Conservation (phyloP, 2,329 filamentous ascomycete genomes). For the Emmonsiellopsis sp. region DNA sequence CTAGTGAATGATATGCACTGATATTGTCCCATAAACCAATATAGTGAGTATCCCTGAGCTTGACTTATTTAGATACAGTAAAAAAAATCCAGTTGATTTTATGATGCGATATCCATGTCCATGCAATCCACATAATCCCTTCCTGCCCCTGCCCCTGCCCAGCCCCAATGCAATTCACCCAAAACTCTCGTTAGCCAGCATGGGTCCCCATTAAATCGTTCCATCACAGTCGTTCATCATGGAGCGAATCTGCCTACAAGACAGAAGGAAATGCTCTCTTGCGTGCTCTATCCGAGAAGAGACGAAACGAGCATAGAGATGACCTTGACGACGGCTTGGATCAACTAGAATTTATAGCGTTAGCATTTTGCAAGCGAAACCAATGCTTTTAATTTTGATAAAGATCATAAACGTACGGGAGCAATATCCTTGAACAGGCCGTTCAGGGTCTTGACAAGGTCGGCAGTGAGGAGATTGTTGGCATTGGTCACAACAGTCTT, state of each 20-base stretch:
- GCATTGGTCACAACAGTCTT: slow-evolving; percentile 4
- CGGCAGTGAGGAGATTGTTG: slow-evolving; percentile 2
- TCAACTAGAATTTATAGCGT: background rate
- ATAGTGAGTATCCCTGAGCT: background rate
- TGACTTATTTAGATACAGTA: background rate
- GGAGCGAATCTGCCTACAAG: background rate
- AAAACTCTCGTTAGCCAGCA: background rate
- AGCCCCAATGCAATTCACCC: background rate
- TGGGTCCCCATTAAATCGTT: background rate
- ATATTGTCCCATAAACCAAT: background rate
- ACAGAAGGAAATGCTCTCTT: background rate
- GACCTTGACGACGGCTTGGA: background rate
- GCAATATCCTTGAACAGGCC: slow-evolving; percentile 1
- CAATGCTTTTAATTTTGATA: background rate
- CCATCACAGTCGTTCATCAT: background rate
- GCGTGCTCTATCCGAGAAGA: background rate
- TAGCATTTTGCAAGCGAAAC: background rate
- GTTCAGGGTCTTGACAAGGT: slow-evolving; percentile 1
- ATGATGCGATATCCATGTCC: background rate
- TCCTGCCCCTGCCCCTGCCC: background rate
- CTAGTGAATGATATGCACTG: background rate
- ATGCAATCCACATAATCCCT: background rate
- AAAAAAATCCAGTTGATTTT: background rate
- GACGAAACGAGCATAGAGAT: background rate
- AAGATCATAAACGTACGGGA: background rate